phyloP scores from a whole-genome alignment of 495 filamentous ascomycete species.

The Cercophora samala region DNA sequence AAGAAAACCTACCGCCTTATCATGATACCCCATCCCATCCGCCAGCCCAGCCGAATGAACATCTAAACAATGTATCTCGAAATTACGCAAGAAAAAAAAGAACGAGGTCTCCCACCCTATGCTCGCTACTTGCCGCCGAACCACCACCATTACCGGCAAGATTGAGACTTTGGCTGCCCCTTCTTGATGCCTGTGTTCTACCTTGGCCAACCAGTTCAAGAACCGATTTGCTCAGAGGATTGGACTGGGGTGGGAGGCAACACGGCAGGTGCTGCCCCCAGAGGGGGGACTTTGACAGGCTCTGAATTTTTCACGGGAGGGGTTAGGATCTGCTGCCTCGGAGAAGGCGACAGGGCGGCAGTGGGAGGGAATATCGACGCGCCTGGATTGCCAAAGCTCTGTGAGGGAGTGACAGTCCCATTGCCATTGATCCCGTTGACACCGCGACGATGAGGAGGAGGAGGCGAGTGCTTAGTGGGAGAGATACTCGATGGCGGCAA shows the following conservation, averaged over 20 bases:
- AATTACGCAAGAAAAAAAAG: background rate
- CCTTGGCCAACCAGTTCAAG: background rate
- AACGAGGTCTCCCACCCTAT: background rate
- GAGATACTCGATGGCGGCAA: constrained; percentile 62
- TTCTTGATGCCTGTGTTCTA: background rate
- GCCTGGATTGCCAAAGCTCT: constrained; percentile 26
- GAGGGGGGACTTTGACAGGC: constrained; percentile 17
- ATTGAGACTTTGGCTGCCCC: background rate
- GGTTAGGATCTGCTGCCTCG: constrained; percentile 47
- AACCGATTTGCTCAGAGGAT: background rate
- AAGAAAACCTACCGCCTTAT: background rate
- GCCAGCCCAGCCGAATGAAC: background rate
- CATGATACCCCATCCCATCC: background rate
- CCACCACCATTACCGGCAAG: background rate
- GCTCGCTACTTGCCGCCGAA: background rate
- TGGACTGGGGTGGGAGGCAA: background rate
- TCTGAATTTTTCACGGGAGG: constrained; percentile 49
- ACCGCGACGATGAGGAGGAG: constrained; percentile 30
- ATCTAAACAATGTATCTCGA: background rate
- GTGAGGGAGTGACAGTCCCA: constrained; percentile 23
- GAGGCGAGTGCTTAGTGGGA: constrained; percentile 67
- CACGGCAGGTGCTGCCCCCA: background rate
- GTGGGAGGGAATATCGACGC: constrained; percentile 49
- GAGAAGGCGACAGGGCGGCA: constrained; percentile 51
- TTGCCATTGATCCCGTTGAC: constrained; percentile 20